These are phyloP conservation scores for Cercospora sp. DNA, from an alignment of 2,329 filamentous ascomycete genomes.

Conservation along the genomic window DNA sequence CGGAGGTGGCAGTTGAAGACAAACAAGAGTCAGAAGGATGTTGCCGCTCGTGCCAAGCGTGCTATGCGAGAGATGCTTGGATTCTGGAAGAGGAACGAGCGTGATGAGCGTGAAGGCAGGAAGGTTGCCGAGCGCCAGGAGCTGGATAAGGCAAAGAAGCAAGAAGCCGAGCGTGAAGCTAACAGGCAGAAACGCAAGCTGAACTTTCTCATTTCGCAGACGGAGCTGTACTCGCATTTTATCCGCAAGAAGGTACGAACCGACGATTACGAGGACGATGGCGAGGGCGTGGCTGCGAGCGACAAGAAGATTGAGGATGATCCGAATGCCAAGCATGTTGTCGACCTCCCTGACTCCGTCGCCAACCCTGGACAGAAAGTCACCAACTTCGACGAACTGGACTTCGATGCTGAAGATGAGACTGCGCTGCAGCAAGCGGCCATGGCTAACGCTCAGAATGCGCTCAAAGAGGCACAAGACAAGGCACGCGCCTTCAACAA, in stretches of 20 bases:
- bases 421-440: slow-evolving; percentile 77
- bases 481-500: slow-evolving; percentile 93
- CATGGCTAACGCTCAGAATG: slow-evolving; percentile 93
- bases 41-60: slow-evolving; percentile 92
- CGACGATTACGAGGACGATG: slow-evolving; percentile 87
- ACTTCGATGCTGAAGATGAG: slow-evolving; percentile 95
- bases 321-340: slow-evolving; percentile 46
- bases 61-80: slow-evolving; percentile 99
- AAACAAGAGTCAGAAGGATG: slow-evolving; percentile 98
- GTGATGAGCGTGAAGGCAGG: slow-evolving; percentile 90
- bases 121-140: slow-evolving; percentile 95
- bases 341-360: slow-evolving; percentile 52
- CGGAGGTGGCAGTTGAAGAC: slow-evolving; percentile 96
- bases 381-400: slow-evolving; percentile 89
- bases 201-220: slow-evolving; percentile 98
- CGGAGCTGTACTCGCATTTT: slow-evolving; percentile 97
- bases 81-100: slow-evolving; percentile 99
- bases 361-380: slow-evolving; percentile 66
- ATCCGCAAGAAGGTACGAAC: slow-evolving; percentile 99
- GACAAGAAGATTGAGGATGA: slow-evolving; percentile 49
- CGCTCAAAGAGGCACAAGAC: slow-evolving; percentile 89
- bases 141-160: slow-evolving; percentile 92
- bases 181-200: slow-evolving; percentile 97
- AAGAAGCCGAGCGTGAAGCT: slow-evolving; percentile 95
- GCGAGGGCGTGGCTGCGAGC: slow-evolving; percentile 65